Percentiles rank a stretch among this genome's conserved stretches.
Conservation (phyloP, 1,284 basidiomycete genomes). For the Ustilago bromivora region DNA sequence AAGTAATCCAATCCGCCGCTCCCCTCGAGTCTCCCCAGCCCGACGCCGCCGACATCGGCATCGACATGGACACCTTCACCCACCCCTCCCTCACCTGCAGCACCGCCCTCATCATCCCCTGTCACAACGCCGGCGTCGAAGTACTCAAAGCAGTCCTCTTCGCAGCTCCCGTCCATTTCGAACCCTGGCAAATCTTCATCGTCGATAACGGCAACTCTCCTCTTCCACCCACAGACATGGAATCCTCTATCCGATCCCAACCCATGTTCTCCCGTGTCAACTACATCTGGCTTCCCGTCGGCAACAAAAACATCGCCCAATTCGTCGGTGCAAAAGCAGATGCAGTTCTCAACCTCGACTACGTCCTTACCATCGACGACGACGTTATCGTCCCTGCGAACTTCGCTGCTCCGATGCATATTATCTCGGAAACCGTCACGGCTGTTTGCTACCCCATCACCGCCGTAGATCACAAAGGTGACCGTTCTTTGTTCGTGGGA, state of each 20-base stretch:
- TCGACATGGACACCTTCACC: slow-evolving; percentile 28
- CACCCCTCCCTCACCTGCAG: slow-evolving; percentile 41
- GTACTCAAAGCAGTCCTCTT: slow-evolving; percentile 39
- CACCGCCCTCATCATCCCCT: slow-evolving; percentile 40
- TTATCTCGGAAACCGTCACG: slow-evolving; percentile 28
- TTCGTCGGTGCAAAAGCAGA: slow-evolving; percentile 42
- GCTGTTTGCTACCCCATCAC: slow-evolving; percentile 47
- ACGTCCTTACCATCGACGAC: slow-evolving; percentile 46
- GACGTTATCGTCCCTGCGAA: slow-evolving; percentile 45
- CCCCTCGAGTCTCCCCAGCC: background rate
- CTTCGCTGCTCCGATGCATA: slow-evolving; percentile 42
- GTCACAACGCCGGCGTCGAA: slow-evolving; percentile 43
- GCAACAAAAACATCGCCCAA: slow-evolving; percentile 49
- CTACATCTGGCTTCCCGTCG: slow-evolving; percentile 44
- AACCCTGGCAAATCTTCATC: slow-evolving; percentile 47
- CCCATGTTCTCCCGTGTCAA: slow-evolving; percentile 42
- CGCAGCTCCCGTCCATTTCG: slow-evolving; percentile 40
- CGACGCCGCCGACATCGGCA: slow-evolving; percentile 9
- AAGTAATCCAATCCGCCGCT: background rate
- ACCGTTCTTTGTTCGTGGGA: slow-evolving; percentile 41
- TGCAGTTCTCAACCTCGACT: slow-evolving; percentile 27
- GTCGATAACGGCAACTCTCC: slow-evolving; percentile 41
- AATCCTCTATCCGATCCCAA: slow-evolving; percentile 24
- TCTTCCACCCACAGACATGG: slow-evolving; percentile 24
- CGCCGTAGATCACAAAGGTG: slow-evolving; percentile 40